Evolutionary conservation across 805 yeast genomes (phyloP).

Genomic region (Ogataea pilisensis): DNA sequence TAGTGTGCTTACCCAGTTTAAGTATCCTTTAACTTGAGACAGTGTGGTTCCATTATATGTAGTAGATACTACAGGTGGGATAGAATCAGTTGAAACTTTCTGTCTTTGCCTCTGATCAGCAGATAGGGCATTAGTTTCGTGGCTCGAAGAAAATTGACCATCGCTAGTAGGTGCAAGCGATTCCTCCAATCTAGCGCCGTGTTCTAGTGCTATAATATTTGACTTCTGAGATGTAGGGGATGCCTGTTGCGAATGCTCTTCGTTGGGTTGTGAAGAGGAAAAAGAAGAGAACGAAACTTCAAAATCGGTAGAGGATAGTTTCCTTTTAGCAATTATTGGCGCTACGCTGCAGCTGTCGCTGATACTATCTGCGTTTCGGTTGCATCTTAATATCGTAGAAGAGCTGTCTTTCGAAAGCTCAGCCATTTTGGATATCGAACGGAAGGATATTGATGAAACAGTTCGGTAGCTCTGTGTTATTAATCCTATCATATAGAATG

Average conservation of each 20-base stretch:
- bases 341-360: too few relatives aligned
- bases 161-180: not conserved
- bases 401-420: not conserved
- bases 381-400: not conserved
- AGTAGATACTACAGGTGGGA: slow-evolving; percentile 4
- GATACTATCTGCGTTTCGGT: not conserved
- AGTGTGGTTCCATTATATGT: slow-evolving; percentile 14
- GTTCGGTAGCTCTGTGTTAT: not conserved
- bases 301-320: slow-evolving; percentile 12
- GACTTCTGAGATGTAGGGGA: not conserved
- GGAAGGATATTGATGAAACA: not conserved
- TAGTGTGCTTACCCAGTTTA: slow-evolving; percentile 14
- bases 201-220: not conserved
- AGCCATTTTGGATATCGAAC: not conserved
- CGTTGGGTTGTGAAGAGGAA: too few relatives aligned
- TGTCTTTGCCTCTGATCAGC: slow-evolving; percentile 15
- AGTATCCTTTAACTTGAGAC: slow-evolving; percentile 13
- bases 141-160: slow-evolving; percentile 14
- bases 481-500: not conserved
- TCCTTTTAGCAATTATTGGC: slow-evolving; percentile 6
- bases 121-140: slow-evolving; percentile 14
- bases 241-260: too few relatives aligned
- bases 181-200: not conserved
- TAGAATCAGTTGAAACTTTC: slow-evolving; percentile 17
- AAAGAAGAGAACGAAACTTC: slow-evolving; percentile 14